Percentiles rank a stretch among this genome's conserved stretches.
Conservation (phyloP, 352 stramenopile genomes). For the Phytophthora multivora region DNA sequence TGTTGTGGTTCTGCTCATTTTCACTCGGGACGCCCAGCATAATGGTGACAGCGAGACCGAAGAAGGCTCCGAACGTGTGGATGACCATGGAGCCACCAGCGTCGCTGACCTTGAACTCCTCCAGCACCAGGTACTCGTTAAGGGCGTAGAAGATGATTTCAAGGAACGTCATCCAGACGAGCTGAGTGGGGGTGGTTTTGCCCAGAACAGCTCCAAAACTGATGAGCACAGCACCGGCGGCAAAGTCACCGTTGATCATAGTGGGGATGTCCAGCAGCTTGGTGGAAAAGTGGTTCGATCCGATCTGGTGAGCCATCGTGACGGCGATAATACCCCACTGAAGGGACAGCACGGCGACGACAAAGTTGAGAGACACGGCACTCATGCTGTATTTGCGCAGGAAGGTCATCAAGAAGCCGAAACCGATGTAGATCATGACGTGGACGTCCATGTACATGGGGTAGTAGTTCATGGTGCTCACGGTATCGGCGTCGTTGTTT, state of each 20-base stretch:
- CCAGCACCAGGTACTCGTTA: conserved; percentile 77
- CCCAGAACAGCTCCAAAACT: conserved; percentile 81
- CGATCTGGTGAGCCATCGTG: conserved; percentile 63
- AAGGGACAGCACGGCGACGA: conserved; percentile 67
- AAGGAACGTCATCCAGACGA: conserved; percentile 79
- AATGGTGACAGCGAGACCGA: conserved; percentile 72
- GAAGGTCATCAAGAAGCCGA: conserved; percentile 91
- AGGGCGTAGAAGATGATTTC: conserved; percentile 79
- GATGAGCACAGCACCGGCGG: conserved; percentile 76
- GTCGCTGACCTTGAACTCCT: conserved; percentile 67
- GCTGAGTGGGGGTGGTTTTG: conserved; percentile 73
- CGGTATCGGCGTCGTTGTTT: conserved; percentile 5
- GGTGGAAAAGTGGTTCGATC: conserved; percentile 44
- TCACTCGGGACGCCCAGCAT: conserved; percentile 51
- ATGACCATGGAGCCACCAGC: conserved; percentile 86
- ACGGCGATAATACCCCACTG: conserved; percentile 77
- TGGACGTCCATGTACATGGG: conserved; percentile 80
- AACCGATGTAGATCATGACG: conserved; percentile 89
- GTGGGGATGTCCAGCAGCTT: conserved; percentile 60
- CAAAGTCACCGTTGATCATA: conserved; percentile 86
- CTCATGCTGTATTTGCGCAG: conserved; percentile 83
- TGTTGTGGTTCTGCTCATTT: conserved; percentile 57
- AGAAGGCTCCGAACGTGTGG: conserved; percentile 86
- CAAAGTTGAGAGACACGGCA: conserved; percentile 79
- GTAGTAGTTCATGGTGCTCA: conserved; percentile 18